Conservation (phyloP, 345 rosid genomes). For the Populus euphratica region DNA sequence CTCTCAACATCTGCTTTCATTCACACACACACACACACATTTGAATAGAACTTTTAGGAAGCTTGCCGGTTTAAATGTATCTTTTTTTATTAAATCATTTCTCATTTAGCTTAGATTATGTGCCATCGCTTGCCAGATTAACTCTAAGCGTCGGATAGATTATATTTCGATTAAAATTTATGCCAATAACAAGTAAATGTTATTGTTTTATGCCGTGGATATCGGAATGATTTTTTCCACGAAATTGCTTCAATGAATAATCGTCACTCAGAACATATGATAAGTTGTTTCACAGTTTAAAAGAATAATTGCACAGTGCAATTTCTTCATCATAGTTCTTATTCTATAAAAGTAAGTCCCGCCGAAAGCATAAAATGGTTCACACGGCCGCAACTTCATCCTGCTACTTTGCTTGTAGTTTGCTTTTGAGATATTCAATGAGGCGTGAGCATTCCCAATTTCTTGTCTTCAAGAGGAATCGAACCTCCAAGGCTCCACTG, state of each 20-base stretch:
- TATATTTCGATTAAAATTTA: not conserved
- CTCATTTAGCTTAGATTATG: not conserved
- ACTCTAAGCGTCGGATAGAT: too few relatives aligned
- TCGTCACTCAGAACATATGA: not conserved
- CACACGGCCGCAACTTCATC: not conserved
- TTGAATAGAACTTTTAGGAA: not conserved
- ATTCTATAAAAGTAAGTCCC: not conserved
- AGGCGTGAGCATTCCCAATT: not conserved
- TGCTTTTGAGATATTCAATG: not conserved
- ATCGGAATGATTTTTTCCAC: not conserved
- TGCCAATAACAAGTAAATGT: not conserved
- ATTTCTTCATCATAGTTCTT: not conserved
- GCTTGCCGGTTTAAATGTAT: not conserved
- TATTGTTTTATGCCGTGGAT: not conserved
- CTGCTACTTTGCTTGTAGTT: not conserved
- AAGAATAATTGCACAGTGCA: not conserved
- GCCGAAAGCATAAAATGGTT: not conserved
- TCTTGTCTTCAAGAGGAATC: not conserved
- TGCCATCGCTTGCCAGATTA: too few relatives aligned
- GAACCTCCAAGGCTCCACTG: not conserved
- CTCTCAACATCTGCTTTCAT: not conserved
- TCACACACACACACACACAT: too few relatives aligned
- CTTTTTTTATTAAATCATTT: not conserved
- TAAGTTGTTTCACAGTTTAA: not conserved
- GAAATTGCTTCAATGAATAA: not conserved